Evolutionary conservation across 768 basidiomycete species (phyloP).

Genomic region (Chiua virens): DNA sequence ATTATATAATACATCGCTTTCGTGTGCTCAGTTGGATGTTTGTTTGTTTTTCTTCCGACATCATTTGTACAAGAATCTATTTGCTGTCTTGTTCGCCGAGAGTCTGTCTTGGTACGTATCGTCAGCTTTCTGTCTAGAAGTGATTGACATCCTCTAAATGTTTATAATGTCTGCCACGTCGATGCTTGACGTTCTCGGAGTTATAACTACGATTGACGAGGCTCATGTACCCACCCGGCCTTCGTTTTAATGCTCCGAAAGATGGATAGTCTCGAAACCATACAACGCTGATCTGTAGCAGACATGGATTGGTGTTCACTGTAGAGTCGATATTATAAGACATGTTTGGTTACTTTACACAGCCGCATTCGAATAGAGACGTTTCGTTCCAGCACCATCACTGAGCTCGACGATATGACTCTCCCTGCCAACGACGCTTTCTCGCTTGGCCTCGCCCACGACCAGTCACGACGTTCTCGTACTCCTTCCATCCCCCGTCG

Average conservation of each 20-base stretch:
- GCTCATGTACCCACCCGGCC: conserved; percentile 54
- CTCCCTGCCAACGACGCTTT: conserved; percentile 38
- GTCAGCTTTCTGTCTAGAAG: no score
- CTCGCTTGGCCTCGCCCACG: conserved; percentile 36
- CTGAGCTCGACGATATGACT: conserved; percentile 18
- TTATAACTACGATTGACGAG: conserved; percentile 85
- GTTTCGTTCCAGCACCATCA: neutral
- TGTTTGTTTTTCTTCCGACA: no score
- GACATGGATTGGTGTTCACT: conserved; percentile 30
- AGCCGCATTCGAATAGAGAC: conserved; percentile 9
- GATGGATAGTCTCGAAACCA: conserved; percentile 58
- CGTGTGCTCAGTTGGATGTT: no score
- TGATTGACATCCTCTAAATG: no score
- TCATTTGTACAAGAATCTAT: no score
- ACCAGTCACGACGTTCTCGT: conserved; percentile 32
- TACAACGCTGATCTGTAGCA: conserved; percentile 43
- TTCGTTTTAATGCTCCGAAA: conserved; percentile 88
- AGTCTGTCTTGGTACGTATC: no score
- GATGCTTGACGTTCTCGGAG: conserved; percentile 46
- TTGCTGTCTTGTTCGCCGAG: no score
- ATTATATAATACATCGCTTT: no score
- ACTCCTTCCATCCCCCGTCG: conserved; percentile 33
- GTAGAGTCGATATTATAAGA: conserved; percentile 29
- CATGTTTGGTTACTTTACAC: conserved; percentile 2
- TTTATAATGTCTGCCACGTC: no score